Evolutionary conservation across 306 rosid genomes (phyloP), one percentile per base, ranked within the genome.

Genomic region (Cicer arietinum): DNA sequence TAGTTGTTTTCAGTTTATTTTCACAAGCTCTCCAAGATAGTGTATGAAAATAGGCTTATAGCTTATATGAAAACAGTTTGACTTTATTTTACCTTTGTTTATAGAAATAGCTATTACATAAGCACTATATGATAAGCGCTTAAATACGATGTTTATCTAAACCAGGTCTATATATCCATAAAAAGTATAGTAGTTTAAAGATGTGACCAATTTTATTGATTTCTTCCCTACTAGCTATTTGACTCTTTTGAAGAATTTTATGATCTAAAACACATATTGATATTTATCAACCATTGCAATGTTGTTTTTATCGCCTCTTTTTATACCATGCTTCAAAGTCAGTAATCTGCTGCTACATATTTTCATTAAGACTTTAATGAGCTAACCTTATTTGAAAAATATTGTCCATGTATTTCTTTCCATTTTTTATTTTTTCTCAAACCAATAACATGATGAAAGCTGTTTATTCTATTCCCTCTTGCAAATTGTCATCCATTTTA

Each of bases 401-500:
- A 6, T 4, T 57, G 16, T 6, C 41, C 64, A 58, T 16, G 3
- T 48, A 13, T 50, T 13, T 51, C 7, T 18, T 57, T 57, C 41
- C 5, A 58, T 58, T 25, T 58, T 58, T 25, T 8, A 58, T 58
- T 58, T 25, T 14, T 8, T 58, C 41, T 57, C 39, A 57, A 53
- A 53, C 59, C 59, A 53, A 53, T 16, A 10, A 17, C 18, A 53
- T 17, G 12, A 53, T 8, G 11, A 53, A 53, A 53, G 60, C 60
- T 53, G 35, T 53, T 17, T 53, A 53, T 30, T 30, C 37, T 30
- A 30, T 30, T 4, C 65, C 35, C 63, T 47, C 40, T 68, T 58
- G 37, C 22, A 4, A 53, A 66, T 42, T 58, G 43, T 44, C 41
- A 50, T 58, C 57, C 50, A 20, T 58, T 74, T 67, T 74, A 9